Base-by-base conservation (phyloP, 2,329 filamentous ascomycete genomes). In the Hypoxylon sp. region DNA sequence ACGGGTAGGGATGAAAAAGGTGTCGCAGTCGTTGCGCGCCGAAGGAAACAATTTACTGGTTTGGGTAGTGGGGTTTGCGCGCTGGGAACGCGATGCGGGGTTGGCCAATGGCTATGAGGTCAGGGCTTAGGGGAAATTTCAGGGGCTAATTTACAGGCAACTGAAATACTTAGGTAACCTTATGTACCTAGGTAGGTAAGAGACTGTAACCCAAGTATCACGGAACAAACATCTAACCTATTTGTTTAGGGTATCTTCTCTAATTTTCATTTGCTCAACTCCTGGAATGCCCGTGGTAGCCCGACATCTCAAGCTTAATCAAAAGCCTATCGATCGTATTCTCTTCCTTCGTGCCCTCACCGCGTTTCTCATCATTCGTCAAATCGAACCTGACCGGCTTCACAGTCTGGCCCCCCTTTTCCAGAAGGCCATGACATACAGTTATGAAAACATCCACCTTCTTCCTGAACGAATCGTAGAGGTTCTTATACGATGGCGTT, bases 361-460 rank as follows among this genome's bases (percentile, higher is more conserved):
- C 74, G 77, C 66, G 75, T 77, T 73, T 76, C 72, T 71, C 67
- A 73, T 76, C 62, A 78, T 67, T 51, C 70, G 61, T 66, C 70
- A 51, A 61, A 67, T 75, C 64, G 68, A 60, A 63, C 64, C 62
- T 68, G 56, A 59, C 58, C 30, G 56, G 28, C 58, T 73, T 80
- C 59, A 59, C 75, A 71, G 66, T 80, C 75, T 79, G 81, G 20
- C 78, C 82, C 50, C 80, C 85, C 83, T 86, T 92, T 74, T 89
- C 91, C 43, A 82, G 88, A 72, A 91, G 81, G 1, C 84, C 89
- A 62, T 83, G 85, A 74, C 87, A 95, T 1, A 91, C 91, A 49
- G 82, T 89, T 59, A 95, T 82, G 70, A 97, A 95, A 0, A 91
- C 85, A 24, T 87, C 84, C 0, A 92, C 84, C 71, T 93, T 92